Percentiles rank a stretch among this genome's conserved stretches.
phyloP scores from a whole-genome alignment of 306 rosid species.

The Amphicarpaea edgeworthii region DNA sequence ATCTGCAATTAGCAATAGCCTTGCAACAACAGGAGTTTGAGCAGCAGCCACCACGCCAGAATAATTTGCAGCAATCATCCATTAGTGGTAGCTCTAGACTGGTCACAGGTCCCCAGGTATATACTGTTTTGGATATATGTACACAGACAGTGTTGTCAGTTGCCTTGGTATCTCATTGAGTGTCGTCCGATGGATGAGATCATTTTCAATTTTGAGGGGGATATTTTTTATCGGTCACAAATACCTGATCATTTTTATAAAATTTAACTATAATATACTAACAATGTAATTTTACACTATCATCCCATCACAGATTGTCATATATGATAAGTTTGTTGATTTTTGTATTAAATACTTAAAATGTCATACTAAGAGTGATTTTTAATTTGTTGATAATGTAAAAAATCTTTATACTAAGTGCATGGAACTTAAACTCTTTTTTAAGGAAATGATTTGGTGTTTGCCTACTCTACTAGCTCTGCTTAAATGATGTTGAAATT shows the following conservation, averaged over 20 bases:
- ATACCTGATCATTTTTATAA: conserved; percentile 5
- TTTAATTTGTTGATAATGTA: background rate
- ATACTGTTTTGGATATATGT: background rate
- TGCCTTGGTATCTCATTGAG: conserved; percentile 19
- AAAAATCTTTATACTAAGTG: background rate
- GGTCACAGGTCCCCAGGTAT: conserved; percentile 94
- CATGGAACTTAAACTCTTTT: background rate
- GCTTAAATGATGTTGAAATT: conserved; percentile 11
- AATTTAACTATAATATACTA: background rate
- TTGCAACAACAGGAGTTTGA: conserved; percentile 99
- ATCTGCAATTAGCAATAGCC: conserved; percentile 93
- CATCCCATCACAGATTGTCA: no score
- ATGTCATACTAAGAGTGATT: background rate
- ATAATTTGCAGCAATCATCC: conserved; percentile 68
- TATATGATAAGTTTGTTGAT: background rate
- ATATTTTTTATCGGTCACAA: conserved; percentile 2
- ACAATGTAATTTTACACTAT: background rate
- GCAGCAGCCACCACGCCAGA: conserved; percentile 78
- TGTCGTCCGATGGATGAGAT: conserved; percentile 19
- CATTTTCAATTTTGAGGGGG: conserved; percentile 4
- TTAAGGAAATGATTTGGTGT: conserved; percentile 5
- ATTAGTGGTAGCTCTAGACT: conserved; percentile 65
- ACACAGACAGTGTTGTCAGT: background rate
- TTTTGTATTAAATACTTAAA: background rate
- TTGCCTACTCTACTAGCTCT: conserved; percentile 28